A percentile compares a stretch with the other conserved stretches of the same genome.
Conservation (phyloP, 805 yeast genomes). For the Nakazawaea ishiwadae region DNA sequence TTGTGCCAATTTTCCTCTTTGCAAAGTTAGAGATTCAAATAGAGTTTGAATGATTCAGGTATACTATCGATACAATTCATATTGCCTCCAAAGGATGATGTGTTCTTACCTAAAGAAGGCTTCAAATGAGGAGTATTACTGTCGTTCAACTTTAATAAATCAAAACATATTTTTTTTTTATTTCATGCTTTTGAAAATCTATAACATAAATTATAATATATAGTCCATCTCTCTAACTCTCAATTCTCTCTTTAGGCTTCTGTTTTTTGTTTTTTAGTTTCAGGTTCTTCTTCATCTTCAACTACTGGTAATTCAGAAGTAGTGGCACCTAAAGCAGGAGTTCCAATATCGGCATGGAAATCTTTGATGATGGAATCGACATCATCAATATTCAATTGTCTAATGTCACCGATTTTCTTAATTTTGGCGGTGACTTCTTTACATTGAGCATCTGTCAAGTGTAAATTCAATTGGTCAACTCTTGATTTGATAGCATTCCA, state of each 20-base stretch:
- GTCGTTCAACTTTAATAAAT: too few relatives aligned
- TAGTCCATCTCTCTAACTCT: not conserved
- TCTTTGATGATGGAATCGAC: constrained; percentile 96
- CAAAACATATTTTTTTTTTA: too few relatives aligned
- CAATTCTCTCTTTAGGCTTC: not conserved
- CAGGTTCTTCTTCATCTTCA: constrained; percentile 9
- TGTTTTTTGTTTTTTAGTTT: constrained; percentile 12
- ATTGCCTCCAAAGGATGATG: too few relatives aligned
- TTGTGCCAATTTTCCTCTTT: too few relatives aligned
- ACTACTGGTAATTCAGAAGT: constrained; percentile 5
- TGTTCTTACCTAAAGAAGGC: too few relatives aligned
- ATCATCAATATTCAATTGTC: constrained; percentile 93
- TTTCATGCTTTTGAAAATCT: too few relatives aligned
- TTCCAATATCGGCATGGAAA: constrained; percentile 71
- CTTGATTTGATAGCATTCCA: constrained; percentile 99
- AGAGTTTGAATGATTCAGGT: too few relatives aligned
- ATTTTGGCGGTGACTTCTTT: constrained; percentile 94
- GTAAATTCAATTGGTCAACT: constrained; percentile 92
- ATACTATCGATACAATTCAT: too few relatives aligned
- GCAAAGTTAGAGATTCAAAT: too few relatives aligned
- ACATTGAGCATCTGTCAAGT: constrained; percentile 85
- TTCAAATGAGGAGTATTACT: too few relatives aligned
- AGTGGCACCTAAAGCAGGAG: constrained; percentile 32
- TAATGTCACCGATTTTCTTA: constrained; percentile 90
- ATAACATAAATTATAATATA: too few relatives aligned